These are phyloP conservation scores for Pyricularia pennisetigena DNA, from an alignment of 2,329 filamentous ascomycete species.

Conservation along the genomic window DNA sequence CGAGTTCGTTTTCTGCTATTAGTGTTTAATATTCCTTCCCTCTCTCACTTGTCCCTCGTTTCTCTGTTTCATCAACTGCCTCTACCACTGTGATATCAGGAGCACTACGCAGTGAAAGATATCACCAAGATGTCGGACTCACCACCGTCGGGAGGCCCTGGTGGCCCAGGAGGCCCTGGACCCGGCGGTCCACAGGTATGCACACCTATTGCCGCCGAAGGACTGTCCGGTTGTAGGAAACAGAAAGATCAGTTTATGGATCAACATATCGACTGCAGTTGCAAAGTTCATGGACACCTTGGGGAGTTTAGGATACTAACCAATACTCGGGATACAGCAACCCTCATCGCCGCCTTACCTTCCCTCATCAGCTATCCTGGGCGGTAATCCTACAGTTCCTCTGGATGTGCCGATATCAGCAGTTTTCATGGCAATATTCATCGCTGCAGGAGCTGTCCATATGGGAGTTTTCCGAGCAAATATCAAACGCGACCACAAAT, in stretches of 20 bases:
- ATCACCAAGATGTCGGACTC: not conserved
- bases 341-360: constrained; percentile 26
- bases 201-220: not conserved
- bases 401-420: constrained; percentile 57
- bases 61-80: not conserved
- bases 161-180: not conserved
- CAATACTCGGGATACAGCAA: not conserved
- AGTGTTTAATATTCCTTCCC: not conserved
- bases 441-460: constrained; percentile 41
- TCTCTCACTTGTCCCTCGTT: not conserved
- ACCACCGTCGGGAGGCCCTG: not conserved
- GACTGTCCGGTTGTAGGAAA: not conserved
- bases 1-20: not conserved
- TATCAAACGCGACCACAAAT: constrained; percentile 41
- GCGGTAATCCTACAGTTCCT: constrained; percentile 43
- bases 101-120: not conserved
- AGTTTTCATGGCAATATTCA: constrained; percentile 52
- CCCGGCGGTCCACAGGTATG: not conserved
- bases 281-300: not conserved
- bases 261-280: not conserved
- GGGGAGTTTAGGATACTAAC: not conserved
- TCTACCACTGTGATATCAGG: not conserved
- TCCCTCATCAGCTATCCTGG: constrained; percentile 36
- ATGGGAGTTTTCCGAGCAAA: constrained; percentile 49
- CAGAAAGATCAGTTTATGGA: not conserved